Evolutionary conservation across 805 yeast genomes (phyloP).

Genomic region (Pichia insulana): DNA sequence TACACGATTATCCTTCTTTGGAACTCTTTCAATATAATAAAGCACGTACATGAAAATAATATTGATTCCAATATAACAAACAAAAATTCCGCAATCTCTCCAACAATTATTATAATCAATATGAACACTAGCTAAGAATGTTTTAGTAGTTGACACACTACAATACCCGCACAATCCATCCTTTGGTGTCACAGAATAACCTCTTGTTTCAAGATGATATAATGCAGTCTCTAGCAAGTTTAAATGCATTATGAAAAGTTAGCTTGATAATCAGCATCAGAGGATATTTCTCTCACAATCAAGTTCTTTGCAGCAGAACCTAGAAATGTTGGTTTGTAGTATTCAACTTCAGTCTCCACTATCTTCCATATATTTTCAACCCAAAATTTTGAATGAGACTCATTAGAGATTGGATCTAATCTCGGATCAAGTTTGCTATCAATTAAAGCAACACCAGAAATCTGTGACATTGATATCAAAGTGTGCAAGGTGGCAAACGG

Average conservation of each 20-base stretch:
- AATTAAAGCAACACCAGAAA: slow-evolving; percentile 40
- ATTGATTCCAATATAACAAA: slow-evolving; percentile 41
- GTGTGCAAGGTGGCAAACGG: slow-evolving; percentile 22
- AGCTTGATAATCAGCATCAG: slow-evolving; percentile 59
- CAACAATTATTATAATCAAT: slow-evolving; percentile 44
- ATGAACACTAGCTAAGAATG: slow-evolving; percentile 40
- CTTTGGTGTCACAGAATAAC: slow-evolving; percentile 37
- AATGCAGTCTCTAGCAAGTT: slow-evolving; percentile 32
- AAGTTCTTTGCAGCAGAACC: slow-evolving; percentile 53
- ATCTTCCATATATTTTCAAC: slow-evolving; percentile 53
- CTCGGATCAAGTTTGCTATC: slow-evolving; percentile 27
- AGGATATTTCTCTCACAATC: slow-evolving; percentile 56
- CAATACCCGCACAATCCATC: slow-evolving; percentile 57
- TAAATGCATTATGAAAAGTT: slow-evolving; percentile 41
- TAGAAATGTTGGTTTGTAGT: slow-evolving; percentile 51
- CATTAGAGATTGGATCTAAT: slow-evolving; percentile 51
- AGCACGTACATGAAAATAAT: slow-evolving; percentile 23
- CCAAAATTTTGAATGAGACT: slow-evolving; percentile 57
- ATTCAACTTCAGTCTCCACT: slow-evolving; percentile 46
- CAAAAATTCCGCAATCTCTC: slow-evolving; percentile 52
- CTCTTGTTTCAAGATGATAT: slow-evolving; percentile 34
- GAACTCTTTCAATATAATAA: slow-evolving; percentile 65
- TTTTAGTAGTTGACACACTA: slow-evolving; percentile 46
- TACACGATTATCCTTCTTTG: slow-evolving; percentile 42
- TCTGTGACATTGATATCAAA: slow-evolving; percentile 43